Conservation (phyloP, 495 filamentous ascomycete species). For the Neurospora sublineolata region DNA sequence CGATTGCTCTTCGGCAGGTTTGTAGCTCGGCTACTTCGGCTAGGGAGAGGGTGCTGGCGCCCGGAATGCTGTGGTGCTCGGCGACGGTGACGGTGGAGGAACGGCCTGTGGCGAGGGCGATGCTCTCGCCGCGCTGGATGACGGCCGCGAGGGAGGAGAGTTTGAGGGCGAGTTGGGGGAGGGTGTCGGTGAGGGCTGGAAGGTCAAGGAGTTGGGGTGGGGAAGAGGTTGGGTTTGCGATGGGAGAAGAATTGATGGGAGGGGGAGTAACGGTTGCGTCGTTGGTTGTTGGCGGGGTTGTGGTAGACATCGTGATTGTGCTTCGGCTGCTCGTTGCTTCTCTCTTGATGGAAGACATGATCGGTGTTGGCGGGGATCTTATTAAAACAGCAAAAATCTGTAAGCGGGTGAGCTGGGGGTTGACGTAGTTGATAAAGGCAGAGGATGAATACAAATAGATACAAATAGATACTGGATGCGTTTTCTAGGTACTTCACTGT, state of each 20-base stretch:
- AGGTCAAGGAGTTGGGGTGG: too few relatives aligned
- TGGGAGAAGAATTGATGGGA: too few relatives aligned
- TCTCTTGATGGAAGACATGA: not conserved
- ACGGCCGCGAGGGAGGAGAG: not conserved
- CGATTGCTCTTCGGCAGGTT: not conserved
- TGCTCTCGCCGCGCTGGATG: not conserved
- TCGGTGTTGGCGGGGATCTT: not conserved
- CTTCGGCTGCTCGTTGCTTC: not conserved
- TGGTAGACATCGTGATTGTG: not conserved
- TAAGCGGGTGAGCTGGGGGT: too few relatives aligned
- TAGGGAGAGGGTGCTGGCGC: not conserved
- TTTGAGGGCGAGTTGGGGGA: not conserved
- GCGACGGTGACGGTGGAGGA: not conserved
- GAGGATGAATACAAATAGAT: too few relatives aligned
- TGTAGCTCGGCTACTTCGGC: not conserved
- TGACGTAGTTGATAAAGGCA: too few relatives aligned
- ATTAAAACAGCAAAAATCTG: too few relatives aligned
- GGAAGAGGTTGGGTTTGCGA: too few relatives aligned
- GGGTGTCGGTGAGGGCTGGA: not conserved
- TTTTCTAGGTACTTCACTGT: too few relatives aligned
- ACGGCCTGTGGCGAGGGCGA: not conserved
- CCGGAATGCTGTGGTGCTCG: not conserved
- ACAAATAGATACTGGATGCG: too few relatives aligned
- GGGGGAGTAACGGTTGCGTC: not conserved
- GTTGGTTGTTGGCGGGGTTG: not conserved